phyloP scores from a whole-genome alignment of 805 yeast species.

The Wickerhamomyces ciferrii region DNA sequence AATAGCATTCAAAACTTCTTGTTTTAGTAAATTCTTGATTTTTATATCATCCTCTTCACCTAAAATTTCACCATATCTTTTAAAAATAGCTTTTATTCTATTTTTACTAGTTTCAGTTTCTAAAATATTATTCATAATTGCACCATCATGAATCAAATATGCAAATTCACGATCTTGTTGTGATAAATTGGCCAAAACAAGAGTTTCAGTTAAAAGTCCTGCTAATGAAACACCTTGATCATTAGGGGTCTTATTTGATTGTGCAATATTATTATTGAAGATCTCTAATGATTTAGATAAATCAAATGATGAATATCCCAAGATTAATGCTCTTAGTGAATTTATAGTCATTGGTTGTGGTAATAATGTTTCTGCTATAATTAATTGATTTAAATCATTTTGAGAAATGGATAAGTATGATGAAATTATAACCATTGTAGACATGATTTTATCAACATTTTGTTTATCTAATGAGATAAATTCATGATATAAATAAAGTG shows the following conservation, averaged over 20 bases:
- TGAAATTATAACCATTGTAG: slow-evolving; percentile 33
- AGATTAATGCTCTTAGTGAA: slow-evolving; percentile 33
- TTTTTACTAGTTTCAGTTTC: slow-evolving; percentile 35
- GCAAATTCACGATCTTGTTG: slow-evolving; percentile 51
- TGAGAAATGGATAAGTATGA: slow-evolving; percentile 34
- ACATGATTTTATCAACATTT: slow-evolving; percentile 36
- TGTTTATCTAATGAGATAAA: slow-evolving; percentile 33
- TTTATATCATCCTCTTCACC: slow-evolving; percentile 33
- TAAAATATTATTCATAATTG: slow-evolving; percentile 31
- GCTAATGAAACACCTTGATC: slow-evolving; percentile 31
- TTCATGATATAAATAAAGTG: slow-evolving; percentile 32
- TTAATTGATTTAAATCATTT: slow-evolving; percentile 23
- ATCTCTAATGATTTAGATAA: slow-evolving; percentile 33
- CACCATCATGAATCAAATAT: slow-evolving; percentile 42
- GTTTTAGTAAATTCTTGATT: slow-evolving; percentile 6
- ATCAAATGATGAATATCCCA: slow-evolving; percentile 35
- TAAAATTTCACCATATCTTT: slow-evolving; percentile 45
- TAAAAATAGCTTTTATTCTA: slow-evolving; percentile 36
- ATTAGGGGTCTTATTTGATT: slow-evolving; percentile 28
- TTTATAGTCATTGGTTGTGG: slow-evolving; percentile 16
- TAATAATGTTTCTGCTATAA: slow-evolving; percentile 33
- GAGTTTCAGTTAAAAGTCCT: slow-evolving; percentile 41
- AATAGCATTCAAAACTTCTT: slow-evolving; percentile 13
- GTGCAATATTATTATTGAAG: slow-evolving; percentile 40
- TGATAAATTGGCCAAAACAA: slow-evolving; percentile 37